These are phyloP conservation scores for Cyclotella kingstonii DNA, from an alignment of 108 stramenopile genomes.

Conservation along the genomic window DNA sequence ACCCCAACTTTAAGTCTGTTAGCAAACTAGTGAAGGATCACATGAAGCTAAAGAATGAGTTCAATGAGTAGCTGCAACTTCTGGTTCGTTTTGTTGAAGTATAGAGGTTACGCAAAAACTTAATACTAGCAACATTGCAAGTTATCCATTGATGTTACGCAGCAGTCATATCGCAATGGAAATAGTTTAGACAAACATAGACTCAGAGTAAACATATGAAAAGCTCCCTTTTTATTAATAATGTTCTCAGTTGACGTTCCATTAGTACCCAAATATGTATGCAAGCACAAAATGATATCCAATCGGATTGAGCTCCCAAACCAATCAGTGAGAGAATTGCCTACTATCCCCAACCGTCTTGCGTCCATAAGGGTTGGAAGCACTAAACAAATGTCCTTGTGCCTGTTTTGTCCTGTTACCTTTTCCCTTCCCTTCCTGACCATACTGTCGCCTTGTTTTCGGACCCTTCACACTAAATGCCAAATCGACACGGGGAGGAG, in stretches of 20 bases:
- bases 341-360: constrained; percentile 78
- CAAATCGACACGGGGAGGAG: constrained; percentile 96
- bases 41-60: constrained; percentile 77
- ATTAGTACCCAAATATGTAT: no score
- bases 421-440: constrained; percentile 47
- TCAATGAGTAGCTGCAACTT: constrained; percentile 48
- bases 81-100: neutral
- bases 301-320: neutral
- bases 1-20: constrained; percentile 81
- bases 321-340: constrained; percentile 85
- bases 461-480: constrained; percentile 84
- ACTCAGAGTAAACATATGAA: no score
- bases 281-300: no score
- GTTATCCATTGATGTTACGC: no score
- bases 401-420: constrained; percentile 31
- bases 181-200: no score
- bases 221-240: no score
- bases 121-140: no score
- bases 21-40: constrained; percentile 83
- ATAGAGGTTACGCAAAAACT: no score
- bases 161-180: no score
- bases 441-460: constrained; percentile 56
- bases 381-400: constrained; percentile 92
- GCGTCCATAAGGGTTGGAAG: constrained; percentile 95
- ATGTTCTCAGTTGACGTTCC: no score